phyloP scores from a whole-genome alignment of 345 rosid genomes.

The Arabidopsis arenosa region DNA sequence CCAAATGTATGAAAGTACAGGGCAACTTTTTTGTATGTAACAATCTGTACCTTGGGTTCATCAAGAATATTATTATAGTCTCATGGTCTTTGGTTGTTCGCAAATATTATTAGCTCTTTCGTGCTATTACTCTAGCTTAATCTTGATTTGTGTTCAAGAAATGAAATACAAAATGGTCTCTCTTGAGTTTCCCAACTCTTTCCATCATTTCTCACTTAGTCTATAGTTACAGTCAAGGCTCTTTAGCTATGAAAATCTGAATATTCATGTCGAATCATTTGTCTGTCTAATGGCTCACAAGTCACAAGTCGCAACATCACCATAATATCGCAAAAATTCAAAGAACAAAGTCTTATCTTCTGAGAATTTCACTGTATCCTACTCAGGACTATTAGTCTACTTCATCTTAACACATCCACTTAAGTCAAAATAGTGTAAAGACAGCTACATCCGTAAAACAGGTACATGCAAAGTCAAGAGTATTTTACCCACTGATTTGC shows the following conservation, averaged over 20 bases:
- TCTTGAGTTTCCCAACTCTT: background rate
- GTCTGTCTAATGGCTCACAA: background rate
- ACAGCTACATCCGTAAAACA: slow-evolving; percentile 31
- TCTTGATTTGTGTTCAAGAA: background rate
- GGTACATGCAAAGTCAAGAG: slow-evolving; percentile 21
- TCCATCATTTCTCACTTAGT: background rate
- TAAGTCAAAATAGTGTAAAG: slow-evolving; percentile 14
- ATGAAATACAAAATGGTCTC: slow-evolving; percentile 9
- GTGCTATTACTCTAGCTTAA: background rate
- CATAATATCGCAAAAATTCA: background rate
- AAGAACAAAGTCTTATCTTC: background rate
- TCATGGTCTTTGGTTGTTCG: slow-evolving; percentile 7
- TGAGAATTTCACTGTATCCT: background rate
- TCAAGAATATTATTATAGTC: background rate
- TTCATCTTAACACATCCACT: slow-evolving; percentile 25
- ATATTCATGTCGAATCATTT: background rate
- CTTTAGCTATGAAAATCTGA: background rate
- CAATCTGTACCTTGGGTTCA: slow-evolving; percentile 18
- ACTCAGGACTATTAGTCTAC: slow-evolving; percentile 6
- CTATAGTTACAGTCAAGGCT: background rate
- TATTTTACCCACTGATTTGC: slow-evolving; percentile 13
- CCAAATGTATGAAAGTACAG: slow-evolving; percentile 23
- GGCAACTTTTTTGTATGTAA: slow-evolving; percentile 30
- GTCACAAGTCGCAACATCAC: background rate
- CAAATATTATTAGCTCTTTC: background rate